Conservation (phyloP, 371 early-diverging fungal genomes). For the Rhizopus sp. region DNA sequence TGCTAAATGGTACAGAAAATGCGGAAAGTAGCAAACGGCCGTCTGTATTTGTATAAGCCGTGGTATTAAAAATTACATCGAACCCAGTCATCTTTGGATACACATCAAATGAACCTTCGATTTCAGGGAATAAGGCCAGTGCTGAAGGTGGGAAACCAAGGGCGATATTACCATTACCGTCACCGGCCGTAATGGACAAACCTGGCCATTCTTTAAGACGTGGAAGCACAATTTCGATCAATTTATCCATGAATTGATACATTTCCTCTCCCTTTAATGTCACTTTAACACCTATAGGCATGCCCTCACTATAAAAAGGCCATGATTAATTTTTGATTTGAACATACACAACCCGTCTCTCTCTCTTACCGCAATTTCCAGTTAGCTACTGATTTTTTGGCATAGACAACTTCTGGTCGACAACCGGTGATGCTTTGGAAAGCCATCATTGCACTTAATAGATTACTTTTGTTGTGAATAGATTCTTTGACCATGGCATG, state of each 20-base stretch:
- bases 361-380: slow-evolving; percentile 80
- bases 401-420: slow-evolving; percentile 80
- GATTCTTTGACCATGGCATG: slow-evolving; percentile 86
- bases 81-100: slow-evolving; percentile 89
- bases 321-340: not conserved
- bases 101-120: slow-evolving; percentile 92
- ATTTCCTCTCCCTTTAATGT: slow-evolving; percentile 82
- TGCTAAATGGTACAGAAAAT: slow-evolving; percentile 84
- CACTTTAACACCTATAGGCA: slow-evolving; percentile 88
- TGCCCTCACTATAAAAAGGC: slow-evolving; percentile 58
- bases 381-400: slow-evolving; percentile 77
- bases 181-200: slow-evolving; percentile 72
- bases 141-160: slow-evolving; percentile 84
- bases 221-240: slow-evolving; percentile 92
- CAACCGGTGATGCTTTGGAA: slow-evolving; percentile 88
- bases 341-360: slow-evolving; percentile 1
- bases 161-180: slow-evolving; percentile 83
- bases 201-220: slow-evolving; percentile 93
- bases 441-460: slow-evolving; percentile 89
- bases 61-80: slow-evolving; percentile 83
- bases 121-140: slow-evolving; percentile 92
- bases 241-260: slow-evolving; percentile 94
- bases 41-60: slow-evolving; percentile 79
- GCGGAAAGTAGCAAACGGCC: slow-evolving; percentile 87
- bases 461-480: slow-evolving; percentile 82